Evolutionary conservation across 441 rosid species (phyloP), one percentile per base, ranked within the genome.

Genomic region (Syzygium malaccense): DNA sequence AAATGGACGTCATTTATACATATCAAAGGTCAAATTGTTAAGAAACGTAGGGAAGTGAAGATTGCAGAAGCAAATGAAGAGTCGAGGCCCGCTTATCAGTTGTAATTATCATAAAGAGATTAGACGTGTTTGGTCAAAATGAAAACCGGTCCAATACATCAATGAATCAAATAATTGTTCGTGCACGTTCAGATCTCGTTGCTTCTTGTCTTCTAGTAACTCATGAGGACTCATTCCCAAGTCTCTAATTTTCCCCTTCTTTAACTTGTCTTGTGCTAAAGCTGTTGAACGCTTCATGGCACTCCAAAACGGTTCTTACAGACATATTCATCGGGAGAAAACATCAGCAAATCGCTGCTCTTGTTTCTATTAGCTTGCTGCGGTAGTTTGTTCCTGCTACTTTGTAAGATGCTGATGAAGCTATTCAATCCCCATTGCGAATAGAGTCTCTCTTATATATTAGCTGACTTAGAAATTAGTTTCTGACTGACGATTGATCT

Each of bases 251-350:
- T 49, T 49, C 12, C 53, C 53, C 53, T 49, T 49, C 48, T 49
- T 49, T 49, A 49, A 25, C 75, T 41, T 3, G 14, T 58, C 8
- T 7, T 19, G 75, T 3, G 15, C 66, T 89, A 64, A 84, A 89
- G n/a, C 41, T 91, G 86, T 37, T 92, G 88, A 87, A 78, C 64
- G 90, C 93, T 30, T 87, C 92, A 53, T 78, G 88, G 78, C 80
- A 86, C 15, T 87, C 91, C 10, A 88, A 88, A 78, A 85, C 89
- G 13, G 91, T 86, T 28, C 86, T 92, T 6, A 86, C 92, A 1
- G 89, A 56, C 54, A 86, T 91, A 15, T 91, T 91, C 60, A 75
- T 79, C 1, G 13, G 3, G 13, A 30, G 75, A 62, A 85, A 88
- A 66, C 41, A 32, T 57, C 15, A 5, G 30, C 13, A 17, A 66